Evolutionary conservation across 306 rosid species (phyloP), one percentile per base, ranked within the genome.

Genomic region (Cucurbita argyrosperma): DNA sequence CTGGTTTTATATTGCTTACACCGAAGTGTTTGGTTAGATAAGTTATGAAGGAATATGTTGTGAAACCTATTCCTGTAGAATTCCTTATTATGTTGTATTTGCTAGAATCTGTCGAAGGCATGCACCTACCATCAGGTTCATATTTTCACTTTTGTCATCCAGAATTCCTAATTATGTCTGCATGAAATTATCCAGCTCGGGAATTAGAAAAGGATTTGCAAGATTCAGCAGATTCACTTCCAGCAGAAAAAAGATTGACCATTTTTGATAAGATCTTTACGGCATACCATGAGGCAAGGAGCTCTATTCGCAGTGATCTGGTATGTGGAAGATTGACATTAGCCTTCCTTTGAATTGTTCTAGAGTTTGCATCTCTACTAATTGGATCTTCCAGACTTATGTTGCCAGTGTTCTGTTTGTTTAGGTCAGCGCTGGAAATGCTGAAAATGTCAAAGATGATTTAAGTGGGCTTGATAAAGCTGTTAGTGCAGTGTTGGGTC

Each of bases 391-490:
- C 54, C 65, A 14, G 70, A 80, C 21, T 47, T 66, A 16, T 54
- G 40, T 74, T 75, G 72, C 77, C 66, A 39, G 72, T 71, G 45
- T 72, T 58, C 62, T 76, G 53, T 79, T 70, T 64, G 52, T 83
- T 84, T 81, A 94, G 99, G 90, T 82, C 78, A 88, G 91, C 64
- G 87, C 99, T 75, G 92, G 97, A 79, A 88, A 83, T 78, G 83
- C 95, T 18, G 99, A 94, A 82, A 91, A 81, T 15, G 92, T 84
- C 57, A 94, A 94, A 81, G 98, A 90, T 80, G 97, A 94, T 77
- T 82, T 94, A 65, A 86, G 88, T 85, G 99, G 99, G 71, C 99
- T 94, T 38, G 96, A 94, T 81, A 94, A 89, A 88, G 99, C 99
- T 76, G 97, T 94, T 68, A 81, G 95, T 84, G 97, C 96, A 54